Percentiles rank a stretch among this genome's conserved stretches.
Conservation (phyloP, 2,329 filamentous ascomycete genomes). For the Clonostachys byssicola region DNA sequence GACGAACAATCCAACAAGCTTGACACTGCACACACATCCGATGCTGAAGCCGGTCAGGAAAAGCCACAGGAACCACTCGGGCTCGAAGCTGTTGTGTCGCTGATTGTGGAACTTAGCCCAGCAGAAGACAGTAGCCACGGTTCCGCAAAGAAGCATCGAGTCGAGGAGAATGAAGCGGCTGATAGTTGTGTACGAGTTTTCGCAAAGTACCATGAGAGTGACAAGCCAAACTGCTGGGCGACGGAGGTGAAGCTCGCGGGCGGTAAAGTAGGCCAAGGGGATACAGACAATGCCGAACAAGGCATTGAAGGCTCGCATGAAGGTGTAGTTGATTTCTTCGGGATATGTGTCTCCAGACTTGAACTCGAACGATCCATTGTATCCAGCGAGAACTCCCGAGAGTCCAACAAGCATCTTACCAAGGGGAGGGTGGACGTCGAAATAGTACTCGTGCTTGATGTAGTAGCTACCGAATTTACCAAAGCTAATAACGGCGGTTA, state of each 20-base stretch:
- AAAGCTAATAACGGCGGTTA: conserved; percentile 50
- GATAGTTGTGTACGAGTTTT: conserved; percentile 99
- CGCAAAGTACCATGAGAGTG: conserved; percentile 94
- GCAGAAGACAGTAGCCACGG: conserved; percentile 95
- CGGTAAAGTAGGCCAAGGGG: conserved; percentile 92
- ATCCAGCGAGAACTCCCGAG: conserved; percentile 92
- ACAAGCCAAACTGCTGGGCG: conserved; percentile 90
- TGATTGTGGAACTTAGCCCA: conserved; percentile 96
- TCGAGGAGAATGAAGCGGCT: conserved; percentile 97
- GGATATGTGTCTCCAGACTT: conserved; percentile 97
- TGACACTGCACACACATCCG: conserved; percentile 96
- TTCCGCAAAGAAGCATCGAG: conserved; percentile 98
- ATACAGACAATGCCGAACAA: conserved; percentile 91
- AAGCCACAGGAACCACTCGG: conserved; percentile 93
- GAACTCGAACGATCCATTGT: conserved; percentile 99
- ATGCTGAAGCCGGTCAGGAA: conserved; percentile 92
- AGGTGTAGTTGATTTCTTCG: conserved; percentile 90
- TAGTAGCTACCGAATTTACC: conserved; percentile 99
- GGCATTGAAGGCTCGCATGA: conserved; percentile 97
- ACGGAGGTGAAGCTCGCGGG: conserved; percentile 82
- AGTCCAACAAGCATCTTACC: conserved; percentile 98
- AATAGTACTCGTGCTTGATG: conserved; percentile 99
- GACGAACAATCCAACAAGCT: conserved; percentile 95
- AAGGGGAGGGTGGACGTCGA: conserved; percentile 83
- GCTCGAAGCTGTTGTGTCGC: conserved; percentile 79